Percentiles rank a stretch among this genome's conserved stretches.
Conservation (phyloP, 2,329 filamentous ascomycete genomes). For the Botrytis paeoniae region DNA sequence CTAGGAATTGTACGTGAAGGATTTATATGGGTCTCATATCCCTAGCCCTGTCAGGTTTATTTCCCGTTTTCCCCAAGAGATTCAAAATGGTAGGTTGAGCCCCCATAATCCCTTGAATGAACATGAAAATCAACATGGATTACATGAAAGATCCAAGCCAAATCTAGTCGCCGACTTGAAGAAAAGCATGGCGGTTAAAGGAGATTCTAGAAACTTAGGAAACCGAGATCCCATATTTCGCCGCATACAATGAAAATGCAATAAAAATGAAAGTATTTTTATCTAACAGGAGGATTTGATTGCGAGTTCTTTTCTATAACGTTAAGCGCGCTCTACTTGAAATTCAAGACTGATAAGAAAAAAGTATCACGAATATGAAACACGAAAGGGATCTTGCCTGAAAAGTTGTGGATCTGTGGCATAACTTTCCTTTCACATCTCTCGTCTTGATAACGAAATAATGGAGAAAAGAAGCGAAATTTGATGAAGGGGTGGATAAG, state of each 20-base stretch:
- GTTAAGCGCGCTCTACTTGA: not conserved
- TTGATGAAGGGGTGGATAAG: slow-evolving; percentile 12
- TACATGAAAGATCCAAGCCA: not conserved
- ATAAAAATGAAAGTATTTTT: not conserved
- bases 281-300: not conserved
- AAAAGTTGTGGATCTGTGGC: not conserved
- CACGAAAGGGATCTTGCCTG: not conserved
- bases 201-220: not conserved
- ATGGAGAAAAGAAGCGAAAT: not conserved
- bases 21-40: not conserved
- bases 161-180: not conserved
- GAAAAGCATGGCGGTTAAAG: not conserved
- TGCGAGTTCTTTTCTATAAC: not conserved
- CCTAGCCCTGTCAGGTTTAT: not conserved
- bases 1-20: slow-evolving; percentile 1
- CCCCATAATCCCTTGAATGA: not conserved
- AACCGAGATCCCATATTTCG: not conserved
- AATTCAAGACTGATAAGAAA: not conserved
- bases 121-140: not conserved
- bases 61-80: not conserved
- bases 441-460: too few species aligned
- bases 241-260: too few species aligned
- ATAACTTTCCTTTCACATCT: not conserved
- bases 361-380: not conserved
- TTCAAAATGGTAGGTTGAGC: not conserved